Evolutionary conservation across 345 rosid species (phyloP), one percentile per base, ranked within the genome.

Genomic region (Eucalyptus guilfoylei): DNA sequence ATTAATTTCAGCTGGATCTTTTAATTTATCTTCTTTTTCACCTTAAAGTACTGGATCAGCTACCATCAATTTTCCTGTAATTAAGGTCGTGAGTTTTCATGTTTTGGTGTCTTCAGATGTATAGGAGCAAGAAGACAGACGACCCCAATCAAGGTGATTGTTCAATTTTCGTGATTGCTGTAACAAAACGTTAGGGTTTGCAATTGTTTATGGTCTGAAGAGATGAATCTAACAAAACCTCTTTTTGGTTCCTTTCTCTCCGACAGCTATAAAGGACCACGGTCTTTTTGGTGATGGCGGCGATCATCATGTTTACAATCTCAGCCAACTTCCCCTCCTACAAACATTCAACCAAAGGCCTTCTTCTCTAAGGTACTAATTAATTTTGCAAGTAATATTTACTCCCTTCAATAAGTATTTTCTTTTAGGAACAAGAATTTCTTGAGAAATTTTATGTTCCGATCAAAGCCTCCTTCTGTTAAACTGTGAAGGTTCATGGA

Each of bases 251-350:
- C 34, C 50, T 86, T 37, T 81, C 86, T 67, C 83, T 60, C 80
- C 62, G 50, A 50, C 81, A 88, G 91, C 30, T 86, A 80, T 72
- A 86, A 90, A 93, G 92, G 96, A 92, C 52, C 95, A 93, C 89
- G 96, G 96, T 69, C 89, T 92, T 88, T 89, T 92, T 4, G 91
- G 90, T 62, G 95, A 89, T 89, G 92, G 90, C 26, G 91, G 93
- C 87, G 92, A 92, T 92, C 93, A 92, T 88, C 94, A 90, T 88
- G 88, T 94, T 50, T 94, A 90, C 94, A 94, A 93, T 87, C 93
- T 94, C 88, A 92, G 93, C 92, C 97, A 95, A 49, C 93, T 95
- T 88, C 93, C 98, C 47, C 94, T 94, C 95, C 89, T 95, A 19
- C 94, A 92, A 89, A 91, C 91, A 90, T 95, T 95, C 88, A 92